Conservation (phyloP, 192 early-diverging fungal genomes). For the Backusella psychrophila region DNA sequence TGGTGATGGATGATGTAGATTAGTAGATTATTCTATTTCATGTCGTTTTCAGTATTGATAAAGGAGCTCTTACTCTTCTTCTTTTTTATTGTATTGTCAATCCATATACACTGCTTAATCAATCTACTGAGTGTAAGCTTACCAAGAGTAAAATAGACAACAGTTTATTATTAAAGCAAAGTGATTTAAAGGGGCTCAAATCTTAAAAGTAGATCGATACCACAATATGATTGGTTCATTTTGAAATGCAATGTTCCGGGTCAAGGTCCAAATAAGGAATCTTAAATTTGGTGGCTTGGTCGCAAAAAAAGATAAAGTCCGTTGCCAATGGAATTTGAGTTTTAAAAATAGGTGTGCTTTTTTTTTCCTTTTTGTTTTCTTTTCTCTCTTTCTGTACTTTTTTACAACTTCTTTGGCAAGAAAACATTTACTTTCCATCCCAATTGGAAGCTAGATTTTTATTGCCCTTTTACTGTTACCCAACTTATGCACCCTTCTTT, state of each 20-base stretch:
- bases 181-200: no score
- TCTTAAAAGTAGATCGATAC: no score
- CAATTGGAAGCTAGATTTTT: slow-evolving; percentile 1
- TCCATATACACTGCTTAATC: no score
- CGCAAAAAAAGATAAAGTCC: neutral
- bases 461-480: neutral
- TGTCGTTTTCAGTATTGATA: no score
- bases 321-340: neutral
- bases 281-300: neutral
- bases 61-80: no score
- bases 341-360: neutral
- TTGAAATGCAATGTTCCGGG: neutral
- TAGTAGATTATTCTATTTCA: no score
- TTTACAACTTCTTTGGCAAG: neutral
- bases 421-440: slow-evolving; percentile 2
- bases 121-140: no score
- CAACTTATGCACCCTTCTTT: slow-evolving; percentile 15
- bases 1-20: no score
- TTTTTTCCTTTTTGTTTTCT: neutral
- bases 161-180: no score
- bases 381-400: neutral
- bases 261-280: neutral
- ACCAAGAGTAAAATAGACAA: no score
- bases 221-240: neutral
- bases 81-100: no score